These are phyloP conservation scores for Colletotrichum ledebouriae DNA, from an alignment of 2,329 filamentous ascomycete species.

Conservation along the genomic window DNA sequence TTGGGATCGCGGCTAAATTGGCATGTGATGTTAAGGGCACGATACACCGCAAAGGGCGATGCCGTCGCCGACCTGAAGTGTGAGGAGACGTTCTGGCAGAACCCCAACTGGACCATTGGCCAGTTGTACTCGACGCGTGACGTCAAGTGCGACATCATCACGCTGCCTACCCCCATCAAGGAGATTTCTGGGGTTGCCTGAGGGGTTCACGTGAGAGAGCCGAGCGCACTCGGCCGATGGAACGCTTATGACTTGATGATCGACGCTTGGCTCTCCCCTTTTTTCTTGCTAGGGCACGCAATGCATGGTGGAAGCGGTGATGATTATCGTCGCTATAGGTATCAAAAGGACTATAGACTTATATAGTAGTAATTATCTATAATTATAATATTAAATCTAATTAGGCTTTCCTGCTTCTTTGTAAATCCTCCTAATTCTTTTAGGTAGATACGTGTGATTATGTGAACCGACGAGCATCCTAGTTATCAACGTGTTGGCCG, in stretches of 20 bases:
- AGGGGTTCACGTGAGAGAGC: not conserved
- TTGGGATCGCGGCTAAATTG: not conserved
- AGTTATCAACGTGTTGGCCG: too few species aligned
- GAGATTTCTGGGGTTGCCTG: constrained; percentile 48
- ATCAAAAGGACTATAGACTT: too few species aligned
- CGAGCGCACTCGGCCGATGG: not conserved
- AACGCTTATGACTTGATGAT: constrained; percentile 26
- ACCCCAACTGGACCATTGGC: constrained; percentile 50
- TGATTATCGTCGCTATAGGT: too few species aligned
- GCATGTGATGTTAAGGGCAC: constrained; percentile 39
- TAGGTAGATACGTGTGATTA: too few species aligned
- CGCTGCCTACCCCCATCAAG: constrained; percentile 46
- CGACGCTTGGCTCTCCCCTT: not conserved
- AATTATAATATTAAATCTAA: too few species aligned
- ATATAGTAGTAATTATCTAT: too few species aligned
- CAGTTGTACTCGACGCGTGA: constrained; percentile 50
- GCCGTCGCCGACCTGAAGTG: constrained; percentile 49
- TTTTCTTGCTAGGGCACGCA: not conserved
- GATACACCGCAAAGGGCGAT: constrained; percentile 48
- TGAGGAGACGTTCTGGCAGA: constrained; percentile 47
- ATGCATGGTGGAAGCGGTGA: not conserved
- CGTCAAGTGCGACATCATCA: constrained; percentile 48
- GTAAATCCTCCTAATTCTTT: too few species aligned
- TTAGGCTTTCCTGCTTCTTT: too few species aligned
- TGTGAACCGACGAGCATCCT: too few species aligned